Evolutionary conservation across 2,329 filamentous ascomycete genomes (phyloP), one percentile per base, ranked within the genome.

Genomic region (Colletotrichum sp.): DNA sequence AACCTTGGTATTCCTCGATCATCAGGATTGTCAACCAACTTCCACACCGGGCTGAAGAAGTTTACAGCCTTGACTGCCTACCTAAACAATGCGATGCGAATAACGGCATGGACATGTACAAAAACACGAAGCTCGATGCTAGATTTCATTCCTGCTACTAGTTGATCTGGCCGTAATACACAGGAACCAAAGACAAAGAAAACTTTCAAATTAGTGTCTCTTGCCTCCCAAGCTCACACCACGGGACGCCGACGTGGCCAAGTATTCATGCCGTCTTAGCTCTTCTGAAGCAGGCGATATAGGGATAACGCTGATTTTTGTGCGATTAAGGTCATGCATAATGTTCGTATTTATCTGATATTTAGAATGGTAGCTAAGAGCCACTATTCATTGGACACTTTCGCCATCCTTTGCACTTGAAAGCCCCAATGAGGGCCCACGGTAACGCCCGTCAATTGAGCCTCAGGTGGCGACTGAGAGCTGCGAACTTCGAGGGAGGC

Each of bases 281-380:
- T 21, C n/a, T n/a, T 12, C 21, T 24, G 21, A 24, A 24, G 21
- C 10, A 0, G 18, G 9, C 2, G 39, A 5, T 0, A 7, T 21
- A 10, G 39, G 10, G 0, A 48, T 3, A 0, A 21, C 9, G 0
- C 1, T 48, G 3, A 21, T 13, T 21, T 52, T 52, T 21, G n/a
- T 3, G 10, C 1, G n/a, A 52, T 1, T 21, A 52, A 52, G 10
- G 1, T 52, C 43, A 52, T 21, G 10, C n/a, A 10, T 4, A 7
- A 52, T 21, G 43, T 21, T 5, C 1, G 0, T 7, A 52, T 52
- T 21, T 21, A 52, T 52, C 8, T 21, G 1, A 4, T 13, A 1
- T 52, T 48, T 18, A 5, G 43, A 7, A 4, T 1, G 13, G 3
- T 2, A 48, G 10, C 43, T 48, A 0, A 21, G n/a, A 13, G 2